Evolutionary conservation across 352 stramenopile species (phyloP).

Genomic region (Pythium apleroticum): DNA sequence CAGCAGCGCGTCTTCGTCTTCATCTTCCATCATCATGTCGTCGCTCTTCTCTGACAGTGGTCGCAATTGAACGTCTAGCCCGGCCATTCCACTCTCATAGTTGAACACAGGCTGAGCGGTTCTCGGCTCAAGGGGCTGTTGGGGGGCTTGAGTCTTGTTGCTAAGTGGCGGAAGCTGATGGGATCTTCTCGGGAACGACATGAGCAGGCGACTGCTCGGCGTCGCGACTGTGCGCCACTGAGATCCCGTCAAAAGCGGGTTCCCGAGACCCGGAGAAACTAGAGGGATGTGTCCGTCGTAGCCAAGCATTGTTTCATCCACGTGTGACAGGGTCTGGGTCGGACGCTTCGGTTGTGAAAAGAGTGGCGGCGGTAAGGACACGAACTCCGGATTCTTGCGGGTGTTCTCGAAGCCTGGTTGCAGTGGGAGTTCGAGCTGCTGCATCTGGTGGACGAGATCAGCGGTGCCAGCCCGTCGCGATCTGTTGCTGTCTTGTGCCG

Average conservation of each 20-base stretch:
- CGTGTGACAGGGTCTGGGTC: constrained; percentile 6
- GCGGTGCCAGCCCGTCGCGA: neutral
- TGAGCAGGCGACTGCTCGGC: neutral
- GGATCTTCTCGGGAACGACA: neutral
- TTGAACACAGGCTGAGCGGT: neutral
- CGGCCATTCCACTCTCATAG: neutral
- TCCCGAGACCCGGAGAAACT: neutral
- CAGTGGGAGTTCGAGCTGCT: constrained; percentile 9
- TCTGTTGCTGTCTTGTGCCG: neutral
- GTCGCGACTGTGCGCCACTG: neutral
- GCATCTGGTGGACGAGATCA: constrained; percentile 11
- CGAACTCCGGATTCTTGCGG: neutral
- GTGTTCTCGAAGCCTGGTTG: constrained; percentile 4
- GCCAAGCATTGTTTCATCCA: neutral
- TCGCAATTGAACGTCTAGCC: neutral
- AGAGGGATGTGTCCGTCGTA: constrained; percentile 1
- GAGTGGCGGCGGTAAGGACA: neutral
- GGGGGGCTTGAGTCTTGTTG: neutral
- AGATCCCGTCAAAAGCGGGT: neutral
- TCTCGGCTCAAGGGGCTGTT: neutral
- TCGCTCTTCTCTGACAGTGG: neutral
- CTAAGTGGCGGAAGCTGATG: neutral
- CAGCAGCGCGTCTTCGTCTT: constrained; percentile 26
- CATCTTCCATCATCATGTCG: constrained; percentile 9
- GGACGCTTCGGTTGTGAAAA: constrained; percentile 5